These are phyloP conservation scores for Mariannaea sp. DNA, from an alignment of 2,329 filamentous ascomycete genomes.

Conservation along the genomic window DNA sequence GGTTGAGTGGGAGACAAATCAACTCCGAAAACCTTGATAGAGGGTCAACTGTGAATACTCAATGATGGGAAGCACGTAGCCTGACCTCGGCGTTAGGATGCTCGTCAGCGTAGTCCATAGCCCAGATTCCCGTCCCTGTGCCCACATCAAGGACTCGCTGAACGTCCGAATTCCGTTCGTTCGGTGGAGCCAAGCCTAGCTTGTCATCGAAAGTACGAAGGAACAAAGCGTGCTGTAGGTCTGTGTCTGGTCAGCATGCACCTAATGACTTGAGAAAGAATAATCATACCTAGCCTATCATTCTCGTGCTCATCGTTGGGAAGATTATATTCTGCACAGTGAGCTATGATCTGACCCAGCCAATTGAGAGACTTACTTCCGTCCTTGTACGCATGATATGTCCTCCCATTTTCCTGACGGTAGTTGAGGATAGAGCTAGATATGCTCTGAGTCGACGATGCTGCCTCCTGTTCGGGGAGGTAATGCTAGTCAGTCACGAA, in stretches of 20 bases:
- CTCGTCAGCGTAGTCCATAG: slow-evolving; percentile 13
- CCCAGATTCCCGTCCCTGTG: slow-evolving; percentile 11
- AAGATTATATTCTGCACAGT: slow-evolving; percentile 1
- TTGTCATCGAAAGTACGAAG: slow-evolving; percentile 9
- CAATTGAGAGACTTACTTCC: neutral
- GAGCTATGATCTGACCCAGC: neutral
- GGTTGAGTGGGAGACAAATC: slow-evolving; percentile 14
- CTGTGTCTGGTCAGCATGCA: neutral
- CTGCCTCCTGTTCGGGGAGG: neutral
- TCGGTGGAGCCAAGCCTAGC: slow-evolving; percentile 8
- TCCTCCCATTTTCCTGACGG: slow-evolving; percentile 10
- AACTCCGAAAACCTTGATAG: slow-evolving; percentile 5
- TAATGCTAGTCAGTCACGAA: neutral
- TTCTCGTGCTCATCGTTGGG: slow-evolving; percentile 10
- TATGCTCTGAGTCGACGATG: slow-evolving; percentile 5
- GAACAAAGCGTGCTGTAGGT: slow-evolving; percentile 12
- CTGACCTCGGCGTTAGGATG: slow-evolving; percentile 2
- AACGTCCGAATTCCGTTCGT: neutral
- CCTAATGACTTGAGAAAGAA: neutral
- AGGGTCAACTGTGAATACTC: neutral
- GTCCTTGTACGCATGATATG: slow-evolving; percentile 15
- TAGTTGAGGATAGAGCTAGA: slow-evolving; percentile 10
- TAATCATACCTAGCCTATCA: slow-evolving; percentile 4
- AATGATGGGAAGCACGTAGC: neutral
- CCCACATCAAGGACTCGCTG: slow-evolving; percentile 2